Evolutionary conservation across 345 rosid genomes (phyloP), one percentile per base, ranked within the genome.

Genomic region (Boechera retrofracta): DNA sequence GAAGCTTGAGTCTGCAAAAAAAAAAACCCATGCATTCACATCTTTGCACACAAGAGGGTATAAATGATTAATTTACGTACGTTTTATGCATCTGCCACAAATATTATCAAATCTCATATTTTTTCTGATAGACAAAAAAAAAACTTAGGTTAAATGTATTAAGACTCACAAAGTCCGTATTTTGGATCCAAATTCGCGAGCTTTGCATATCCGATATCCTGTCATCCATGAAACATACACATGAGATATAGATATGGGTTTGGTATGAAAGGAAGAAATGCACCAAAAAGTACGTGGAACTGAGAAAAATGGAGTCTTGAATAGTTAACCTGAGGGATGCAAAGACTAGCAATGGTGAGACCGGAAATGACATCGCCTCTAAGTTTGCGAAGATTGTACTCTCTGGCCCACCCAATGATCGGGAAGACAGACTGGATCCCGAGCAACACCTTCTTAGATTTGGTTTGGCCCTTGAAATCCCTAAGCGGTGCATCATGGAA

Each of bases 281-380:
- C 21, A 75, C 51, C 32, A 49, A n/a, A 48, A 28, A 13, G 6
- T 68, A 51, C 47, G 54, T 69, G 4, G 13, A 69, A 12, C 2
- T 32, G 6, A 36, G 4, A 26, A 36, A n/a, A 21, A 58, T 3
- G 12, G 28, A 49, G 18, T 60, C 18, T 31, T 76, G 6, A 38
- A 32, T 52, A 31, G 39, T 13, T 8, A 78, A 88, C 98, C 97
- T 94, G 98, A 55, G 98, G 97, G 81, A 94, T 89, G 82, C 98
- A 92, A 70, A 94, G 97, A 82, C 97, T 94, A 59, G 98, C 98
- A 81, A 92, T 94, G 71, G 98, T 94, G 38, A 94, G 88, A 38
- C 98, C 98, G 3, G 97, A 79, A 5, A 92, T 86, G 41, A 92
- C n/a, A 75, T 94, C 98, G 6, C 99, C 97, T 81, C 80, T 80